Percentiles rank a stretch among this genome's conserved stretches.
phyloP scores from a whole-genome alignment of 805 yeast genomes.

The Saccharomycopsis amapae region DNA sequence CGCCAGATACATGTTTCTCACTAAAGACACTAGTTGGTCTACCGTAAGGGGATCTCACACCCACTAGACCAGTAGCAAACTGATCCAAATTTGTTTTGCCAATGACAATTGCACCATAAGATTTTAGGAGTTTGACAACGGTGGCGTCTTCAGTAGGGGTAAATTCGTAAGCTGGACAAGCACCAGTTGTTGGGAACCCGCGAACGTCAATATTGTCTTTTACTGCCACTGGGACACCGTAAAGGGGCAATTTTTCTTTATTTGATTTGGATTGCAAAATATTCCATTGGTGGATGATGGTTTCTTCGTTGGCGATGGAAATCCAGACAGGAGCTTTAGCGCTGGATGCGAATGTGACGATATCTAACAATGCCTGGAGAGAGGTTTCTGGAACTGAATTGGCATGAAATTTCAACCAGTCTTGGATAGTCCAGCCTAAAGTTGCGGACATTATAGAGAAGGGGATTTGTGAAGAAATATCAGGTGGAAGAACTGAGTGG shows the following conservation, averaged over 20 bases:
- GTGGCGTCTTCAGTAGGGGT: constrained; percentile 66
- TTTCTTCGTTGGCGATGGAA: constrained; percentile 57
- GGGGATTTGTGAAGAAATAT: no score
- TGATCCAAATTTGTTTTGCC: constrained; percentile 97
- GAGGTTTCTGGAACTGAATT: constrained; percentile 57
- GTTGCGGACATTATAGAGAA: constrained; percentile 21
- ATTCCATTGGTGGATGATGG: constrained; percentile 69
- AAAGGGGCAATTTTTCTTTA: constrained; percentile 55
- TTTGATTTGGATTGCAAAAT: constrained; percentile 56
- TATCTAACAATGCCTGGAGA: constrained; percentile 36
- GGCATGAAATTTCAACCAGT: constrained; percentile 70
- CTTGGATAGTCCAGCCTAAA: constrained; percentile 72
- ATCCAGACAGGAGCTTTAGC: constrained; percentile 84
- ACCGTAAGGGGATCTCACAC: constrained; percentile 93
- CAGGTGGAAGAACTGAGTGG: no score
- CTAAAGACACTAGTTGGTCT: constrained; percentile 75
- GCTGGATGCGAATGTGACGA: constrained; percentile 31
- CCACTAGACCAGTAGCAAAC: constrained; percentile 96
- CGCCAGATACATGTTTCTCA: constrained; percentile 79
- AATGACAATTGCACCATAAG: constrained; percentile 86
- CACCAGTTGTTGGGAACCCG: constrained; percentile 84
- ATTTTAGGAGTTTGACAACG: constrained; percentile 62
- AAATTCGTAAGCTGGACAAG: constrained; percentile 81
- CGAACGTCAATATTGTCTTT: constrained; percentile 91
- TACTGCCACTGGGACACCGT: constrained; percentile 92